phyloP scores from a whole-genome alignment of 202 grass and related monocot species.

The Zoysia matrella region DNA sequence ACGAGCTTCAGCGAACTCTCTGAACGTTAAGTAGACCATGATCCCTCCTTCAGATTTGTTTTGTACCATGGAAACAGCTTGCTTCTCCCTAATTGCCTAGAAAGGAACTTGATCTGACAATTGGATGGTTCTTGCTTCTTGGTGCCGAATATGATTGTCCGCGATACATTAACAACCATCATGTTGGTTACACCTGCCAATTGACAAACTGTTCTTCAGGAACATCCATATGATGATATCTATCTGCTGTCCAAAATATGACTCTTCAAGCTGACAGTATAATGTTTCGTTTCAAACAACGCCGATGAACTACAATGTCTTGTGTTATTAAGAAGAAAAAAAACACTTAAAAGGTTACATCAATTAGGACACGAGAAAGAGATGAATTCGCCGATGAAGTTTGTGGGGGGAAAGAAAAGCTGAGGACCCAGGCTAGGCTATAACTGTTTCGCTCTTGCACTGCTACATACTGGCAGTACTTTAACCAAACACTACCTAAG shows the following conservation, averaged over 20 bases:
- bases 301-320: neutral
- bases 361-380: no score
- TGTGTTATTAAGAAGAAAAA: neutral
- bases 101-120: slow-evolving; percentile 34
- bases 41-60: slow-evolving; percentile 35
- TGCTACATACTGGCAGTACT: neutral
- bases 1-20: no score
- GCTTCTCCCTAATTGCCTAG: slow-evolving; percentile 38
- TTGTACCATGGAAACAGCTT: slow-evolving; percentile 35
- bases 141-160: slow-evolving; percentile 45
- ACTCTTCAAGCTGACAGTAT: neutral
- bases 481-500: no score
- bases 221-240: slow-evolving; percentile 29
- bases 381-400: no score
- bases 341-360: neutral
- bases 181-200: slow-evolving; percentile 37
- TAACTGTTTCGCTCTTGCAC: slow-evolving; percentile 8
- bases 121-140: slow-evolving; percentile 6
- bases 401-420: no score
- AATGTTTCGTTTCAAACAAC: neutral
- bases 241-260: neutral
- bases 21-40: slow-evolving; percentile 3
- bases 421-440: neutral
- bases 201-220: slow-evolving; percentile 29
- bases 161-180: slow-evolving; percentile 32